phyloP scores from a whole-genome alignment of 2,329 filamentous ascomycete species.

The Fusarium udum region DNA sequence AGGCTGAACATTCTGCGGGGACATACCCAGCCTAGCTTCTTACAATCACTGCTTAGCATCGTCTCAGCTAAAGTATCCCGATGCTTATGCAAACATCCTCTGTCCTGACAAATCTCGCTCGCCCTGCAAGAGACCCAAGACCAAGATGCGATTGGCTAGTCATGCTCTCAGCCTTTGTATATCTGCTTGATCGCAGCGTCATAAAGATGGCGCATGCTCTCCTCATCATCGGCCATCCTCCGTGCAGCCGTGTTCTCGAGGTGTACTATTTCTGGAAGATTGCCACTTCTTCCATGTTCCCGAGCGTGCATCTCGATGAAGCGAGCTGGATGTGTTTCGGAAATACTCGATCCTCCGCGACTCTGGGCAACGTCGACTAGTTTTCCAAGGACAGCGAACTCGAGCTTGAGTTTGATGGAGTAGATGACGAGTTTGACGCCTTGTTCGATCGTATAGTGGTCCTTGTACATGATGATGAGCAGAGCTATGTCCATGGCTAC shows the following conservation, averaged over 20 bases:
- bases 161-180: neutral
- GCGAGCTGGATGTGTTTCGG: neutral
- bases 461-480: slow-evolving; percentile 18
- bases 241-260: neutral
- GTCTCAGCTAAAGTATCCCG: slow-evolving; percentile 13
- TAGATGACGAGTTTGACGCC: slow-evolving; percentile 19
- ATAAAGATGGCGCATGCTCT: slow-evolving; percentile 12
- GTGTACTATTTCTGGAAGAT: neutral
- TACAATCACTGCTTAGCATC: neutral
- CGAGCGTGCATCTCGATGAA: neutral
- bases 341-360: slow-evolving; percentile 6
- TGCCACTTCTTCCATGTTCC: neutral
- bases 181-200: slow-evolving; percentile 25
- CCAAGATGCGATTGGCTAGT: neutral
- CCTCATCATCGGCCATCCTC: neutral
- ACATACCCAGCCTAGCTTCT: neutral
- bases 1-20: slow-evolving; percentile 5
- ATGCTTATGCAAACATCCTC: neutral
- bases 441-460: slow-evolving; percentile 10
- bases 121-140: neutral
- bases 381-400: slow-evolving; percentile 49
- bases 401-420: slow-evolving; percentile 48
- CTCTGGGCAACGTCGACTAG: slow-evolving; percentile 48
- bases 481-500: slow-evolving; percentile 31
- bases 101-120: slow-evolving; percentile 5